Evolutionary conservation across 2,329 filamentous ascomycete species (phyloP), one percentile per base, ranked within the genome.

Genomic region (Aspergillus fischeri): DNA sequence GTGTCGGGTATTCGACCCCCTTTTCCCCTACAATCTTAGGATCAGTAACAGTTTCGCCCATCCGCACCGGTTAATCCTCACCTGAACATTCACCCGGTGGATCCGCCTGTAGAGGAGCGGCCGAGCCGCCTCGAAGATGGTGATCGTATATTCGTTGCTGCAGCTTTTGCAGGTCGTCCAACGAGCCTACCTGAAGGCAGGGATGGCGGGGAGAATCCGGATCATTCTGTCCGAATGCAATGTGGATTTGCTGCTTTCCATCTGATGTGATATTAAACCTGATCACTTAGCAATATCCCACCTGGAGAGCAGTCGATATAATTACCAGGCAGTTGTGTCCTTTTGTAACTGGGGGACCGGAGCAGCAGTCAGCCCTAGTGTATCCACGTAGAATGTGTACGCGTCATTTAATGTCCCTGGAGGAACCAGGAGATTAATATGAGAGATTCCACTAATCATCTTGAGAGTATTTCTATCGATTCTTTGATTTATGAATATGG

Each of bases 401-500:
- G 84, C 83, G 10, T 76, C 73, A 21, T 76, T 72, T 32, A 86
- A 75, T 0, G 81, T 83, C 55, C 77, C 80, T 0, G 67, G 66
- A 0, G 83, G 83, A 9, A 86, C 81, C n/a, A 80, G 77, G 49
- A 86, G 73, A 66, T 86, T 86, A 59, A 86, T 74, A 70, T 86
- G 82, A 2, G 81, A 79, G 52, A 86, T 73, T 38, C 81, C 80
- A 41, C 77, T 74, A 64, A 85, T 84, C 77, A 82, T 79, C 2
- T 49, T 62, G 29, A 45, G 8, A 44, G n/a, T 9, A n/a, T 2
- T 1, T 9, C 20, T 24, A 14, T 10, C 42, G 3, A 7, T 17
- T 17, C 32, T 38, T 35, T 7, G n/a, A 8, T 45, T 21, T 20
- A 11, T 10, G 21, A 10, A 14, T 11, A 8, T 45, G 20, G 42